phyloP scores from a whole-genome alignment of 139 green algal species.

The Yamagishiella unicocca region DNA sequence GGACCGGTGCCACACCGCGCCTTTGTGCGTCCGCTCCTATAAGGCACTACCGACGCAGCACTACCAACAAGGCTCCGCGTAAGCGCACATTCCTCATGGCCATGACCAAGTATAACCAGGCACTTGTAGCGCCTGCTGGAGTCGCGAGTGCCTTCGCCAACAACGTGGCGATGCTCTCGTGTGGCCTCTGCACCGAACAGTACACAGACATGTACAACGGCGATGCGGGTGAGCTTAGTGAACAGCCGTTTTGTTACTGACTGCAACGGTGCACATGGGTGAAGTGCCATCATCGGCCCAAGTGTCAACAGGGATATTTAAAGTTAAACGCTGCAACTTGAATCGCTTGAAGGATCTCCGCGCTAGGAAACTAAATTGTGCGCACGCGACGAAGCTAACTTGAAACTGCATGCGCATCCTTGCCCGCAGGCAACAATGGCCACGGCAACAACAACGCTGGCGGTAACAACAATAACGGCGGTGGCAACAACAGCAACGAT shows the following conservation, averaged over 20 bases:
- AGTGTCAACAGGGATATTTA: too few relatives aligned
- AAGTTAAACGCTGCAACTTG: too few relatives aligned
- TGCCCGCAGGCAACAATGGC: background rate
- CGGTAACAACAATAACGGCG: background rate
- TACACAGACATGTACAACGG: too few relatives aligned
- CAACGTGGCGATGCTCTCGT: background rate
- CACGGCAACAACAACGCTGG: background rate
- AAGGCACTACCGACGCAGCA: conserved; percentile 42
- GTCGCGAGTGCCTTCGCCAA: background rate
- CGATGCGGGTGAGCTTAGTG: background rate
- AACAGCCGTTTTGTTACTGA: too few relatives aligned
- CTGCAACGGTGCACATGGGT: too few relatives aligned
- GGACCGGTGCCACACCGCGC: background rate
- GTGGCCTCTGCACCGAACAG: background rate
- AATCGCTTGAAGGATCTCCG: too few relatives aligned
- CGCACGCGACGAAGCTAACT: too few relatives aligned
- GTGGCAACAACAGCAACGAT: background rate
- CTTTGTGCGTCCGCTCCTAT: background rate
- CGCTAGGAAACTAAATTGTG: too few relatives aligned
- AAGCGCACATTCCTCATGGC: conserved; percentile 53
- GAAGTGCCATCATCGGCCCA: too few relatives aligned
- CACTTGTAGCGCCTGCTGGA: background rate
- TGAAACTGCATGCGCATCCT: too few relatives aligned
- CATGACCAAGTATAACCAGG: conserved; percentile 40
- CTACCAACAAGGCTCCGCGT: conserved; percentile 48